Evolutionary conservation across 164 flowering plant species (phyloP), one percentile per base, ranked within the genome.

Genomic region (Macadamia integrifolia): DNA sequence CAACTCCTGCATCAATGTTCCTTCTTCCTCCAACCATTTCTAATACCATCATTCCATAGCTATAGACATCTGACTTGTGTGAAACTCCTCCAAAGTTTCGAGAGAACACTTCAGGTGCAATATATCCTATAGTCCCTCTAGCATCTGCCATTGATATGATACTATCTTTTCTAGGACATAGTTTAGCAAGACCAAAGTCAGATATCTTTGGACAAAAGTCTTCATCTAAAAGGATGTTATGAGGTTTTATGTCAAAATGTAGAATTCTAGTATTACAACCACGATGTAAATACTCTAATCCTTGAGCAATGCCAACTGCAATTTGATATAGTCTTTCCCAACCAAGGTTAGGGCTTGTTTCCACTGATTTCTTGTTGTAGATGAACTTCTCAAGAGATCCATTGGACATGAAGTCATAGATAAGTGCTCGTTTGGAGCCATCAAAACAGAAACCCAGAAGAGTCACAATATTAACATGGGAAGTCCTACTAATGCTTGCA

Each of bases 181-280:
- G 42, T 60, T 81, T 79, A 3, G 84, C 77, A 10, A 83, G 79
- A 7, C 83, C 84, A 42, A 83, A 83, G 52, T 81, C 80, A 14
- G 83, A 68, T 17, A 83, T 79, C 69, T 83, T 83, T 0, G 84
- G 83, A n/a, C 60, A 57, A 8, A 79, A 79, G 2, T 78, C 65
- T 3, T 79, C 71, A 32, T 81, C 83, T n/a, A 83, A 57, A 6
- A 81, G 76, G 65, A 83, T 80, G 62, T 82, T 80, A 44, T 75
- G 83, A 61, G 86, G 86, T 58, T 80, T 83, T 56, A 80, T 83
- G 67, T 81, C 86, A 40, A 83, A 83, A 61, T 83, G 84, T 29
- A 83, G 6, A 30, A 79, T 83, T 32, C 72, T 62, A 0, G 77
- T 79, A 58, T 74, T 77, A 60, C 86, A 81, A n/a, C 82, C 84